phyloP scores from a whole-genome alignment of 169 alveolate genomes.

The Toxoplasma gondii region DNA sequence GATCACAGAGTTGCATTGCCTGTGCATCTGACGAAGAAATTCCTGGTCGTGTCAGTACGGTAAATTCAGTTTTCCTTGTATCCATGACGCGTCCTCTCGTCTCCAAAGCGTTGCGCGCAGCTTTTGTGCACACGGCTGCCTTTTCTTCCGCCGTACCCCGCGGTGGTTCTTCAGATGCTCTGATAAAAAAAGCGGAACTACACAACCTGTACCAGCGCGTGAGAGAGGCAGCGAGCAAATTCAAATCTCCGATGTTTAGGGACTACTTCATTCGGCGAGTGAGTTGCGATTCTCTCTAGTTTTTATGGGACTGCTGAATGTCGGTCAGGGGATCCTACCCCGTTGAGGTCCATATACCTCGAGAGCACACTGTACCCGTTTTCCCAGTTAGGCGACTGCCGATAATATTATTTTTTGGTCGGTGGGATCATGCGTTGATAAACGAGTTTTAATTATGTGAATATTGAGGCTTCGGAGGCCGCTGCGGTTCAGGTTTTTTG shows the following conservation, averaged over 20 bases:
- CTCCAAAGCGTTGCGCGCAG: background rate
- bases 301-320: too few relatives aligned
- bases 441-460: too few relatives aligned
- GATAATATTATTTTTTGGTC: too few relatives aligned
- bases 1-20: background rate
- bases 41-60: background rate
- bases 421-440: too few relatives aligned
- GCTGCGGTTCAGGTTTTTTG: too few relatives aligned
- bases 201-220: background rate
- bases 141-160: background rate
- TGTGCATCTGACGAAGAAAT: background rate
- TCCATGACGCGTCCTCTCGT: background rate
- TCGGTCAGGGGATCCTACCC: too few relatives aligned
- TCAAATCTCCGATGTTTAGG: constrained; percentile 29
- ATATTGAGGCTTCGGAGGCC: too few relatives aligned
- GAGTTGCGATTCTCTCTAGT: background rate
- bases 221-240: background rate
- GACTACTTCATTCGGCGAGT: constrained; percentile 20
- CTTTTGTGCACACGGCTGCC: background rate
- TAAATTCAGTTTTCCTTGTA: background rate
- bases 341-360: too few relatives aligned
- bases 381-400: too few relatives aligned
- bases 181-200: background rate
- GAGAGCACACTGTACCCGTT: too few relatives aligned
- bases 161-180: background rate